phyloP scores from a whole-genome alignment of 768 basidiomycete genomes.

The Phallus indusiatus region DNA sequence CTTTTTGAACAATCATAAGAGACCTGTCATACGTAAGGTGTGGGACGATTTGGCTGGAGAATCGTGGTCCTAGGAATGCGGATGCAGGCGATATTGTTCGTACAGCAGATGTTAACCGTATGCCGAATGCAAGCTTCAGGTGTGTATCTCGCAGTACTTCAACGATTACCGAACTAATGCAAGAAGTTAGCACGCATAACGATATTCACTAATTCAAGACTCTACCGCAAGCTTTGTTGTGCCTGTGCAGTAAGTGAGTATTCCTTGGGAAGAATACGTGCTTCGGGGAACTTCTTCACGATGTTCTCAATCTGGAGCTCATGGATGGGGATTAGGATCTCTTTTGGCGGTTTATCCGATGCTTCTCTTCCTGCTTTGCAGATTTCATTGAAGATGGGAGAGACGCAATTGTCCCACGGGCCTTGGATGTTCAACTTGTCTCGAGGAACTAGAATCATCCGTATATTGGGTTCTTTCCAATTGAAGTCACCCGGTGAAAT shows the following conservation, averaged over 20 bases:
- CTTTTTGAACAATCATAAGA: slow-evolving; percentile 44
- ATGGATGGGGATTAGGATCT: slow-evolving; percentile 40
- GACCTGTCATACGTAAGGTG: slow-evolving; percentile 36
- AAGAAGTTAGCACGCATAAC: background rate
- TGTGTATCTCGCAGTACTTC: slow-evolving; percentile 23
- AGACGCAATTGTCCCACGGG: slow-evolving; percentile 30
- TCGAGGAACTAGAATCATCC: slow-evolving; percentile 35
- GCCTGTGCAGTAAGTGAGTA: slow-evolving; percentile 34
- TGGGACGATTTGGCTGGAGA: slow-evolving; percentile 44
- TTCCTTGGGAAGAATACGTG: slow-evolving; percentile 31
- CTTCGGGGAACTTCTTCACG: slow-evolving; percentile 31
- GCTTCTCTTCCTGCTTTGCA: slow-evolving; percentile 21
- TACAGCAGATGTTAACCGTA: slow-evolving; percentile 48
- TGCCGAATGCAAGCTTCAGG: slow-evolving; percentile 46
- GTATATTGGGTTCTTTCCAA: slow-evolving; percentile 45
- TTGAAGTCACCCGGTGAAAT: slow-evolving; percentile 18
- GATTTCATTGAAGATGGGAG: slow-evolving; percentile 25
- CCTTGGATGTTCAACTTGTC: slow-evolving; percentile 32
- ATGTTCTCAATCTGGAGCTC: slow-evolving; percentile 43
- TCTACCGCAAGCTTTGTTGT: slow-evolving; percentile 47
- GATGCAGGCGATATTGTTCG: slow-evolving; percentile 53
- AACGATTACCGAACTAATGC: slow-evolving; percentile 40
- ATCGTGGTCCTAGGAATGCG: slow-evolving; percentile 46
- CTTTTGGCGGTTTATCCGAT: slow-evolving; percentile 20
- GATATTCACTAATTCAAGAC: background rate